Percentiles rank a stretch among this genome's conserved stretches.
phyloP scores from a whole-genome alignment of 1,284 basidiomycete genomes.

The Albatrellus sp. region DNA sequence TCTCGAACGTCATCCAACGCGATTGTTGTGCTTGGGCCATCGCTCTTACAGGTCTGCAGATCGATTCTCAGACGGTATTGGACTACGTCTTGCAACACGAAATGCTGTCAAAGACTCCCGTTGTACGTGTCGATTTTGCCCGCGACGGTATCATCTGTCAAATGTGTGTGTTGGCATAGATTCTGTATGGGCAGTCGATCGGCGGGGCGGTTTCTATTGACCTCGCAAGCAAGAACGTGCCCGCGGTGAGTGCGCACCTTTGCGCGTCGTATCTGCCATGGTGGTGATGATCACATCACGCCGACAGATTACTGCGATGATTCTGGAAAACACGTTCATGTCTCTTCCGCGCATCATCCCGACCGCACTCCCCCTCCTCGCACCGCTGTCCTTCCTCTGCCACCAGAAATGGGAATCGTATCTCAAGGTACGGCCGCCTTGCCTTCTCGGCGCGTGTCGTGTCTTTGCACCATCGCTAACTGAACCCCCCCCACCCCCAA shows the following conservation, averaged over 20 bases:
- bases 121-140: conserved; percentile 31
- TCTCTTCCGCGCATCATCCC: conserved; percentile 76
- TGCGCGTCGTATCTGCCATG: neutral
- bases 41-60: conserved; percentile 45
- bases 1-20: neutral
- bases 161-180: conserved; percentile 21
- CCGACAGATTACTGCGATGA: conserved; percentile 58
- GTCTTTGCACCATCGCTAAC: neutral
- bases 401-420: conserved; percentile 85
- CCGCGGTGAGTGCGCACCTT: conserved; percentile 32
- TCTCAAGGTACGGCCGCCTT: conserved; percentile 8
- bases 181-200: conserved; percentile 89
- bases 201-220: conserved; percentile 93
- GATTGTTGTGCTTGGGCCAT: neutral
- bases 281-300: conserved; percentile 1
- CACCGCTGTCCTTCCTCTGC: conserved; percentile 72
- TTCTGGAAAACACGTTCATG: conserved; percentile 90
- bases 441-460: neutral
- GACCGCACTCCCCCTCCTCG: conserved; percentile 66
- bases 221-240: conserved; percentile 70
- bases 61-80: conserved; percentile 73
- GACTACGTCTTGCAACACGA: conserved; percentile 69
- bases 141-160: neutral
- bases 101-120: conserved; percentile 50
- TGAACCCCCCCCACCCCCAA: neutral